Percentiles rank a stretch among this genome's conserved stretches.
These are phyloP conservation scores for Striga asiatica DNA, from an alignment of 257 asterid genomes.

Conservation along the genomic window DNA sequence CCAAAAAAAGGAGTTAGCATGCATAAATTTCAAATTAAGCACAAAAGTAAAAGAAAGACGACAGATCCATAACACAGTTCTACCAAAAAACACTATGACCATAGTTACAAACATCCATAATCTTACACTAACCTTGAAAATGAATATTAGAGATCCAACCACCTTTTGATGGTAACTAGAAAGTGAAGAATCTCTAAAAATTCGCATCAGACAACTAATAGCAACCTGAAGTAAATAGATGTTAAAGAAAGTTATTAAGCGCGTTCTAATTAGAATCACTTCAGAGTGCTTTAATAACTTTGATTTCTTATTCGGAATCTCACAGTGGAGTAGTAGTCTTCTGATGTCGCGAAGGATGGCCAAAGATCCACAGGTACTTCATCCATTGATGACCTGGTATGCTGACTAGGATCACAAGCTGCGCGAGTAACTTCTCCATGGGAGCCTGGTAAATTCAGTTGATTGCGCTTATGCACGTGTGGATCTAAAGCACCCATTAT, in stretches of 20 bases:
- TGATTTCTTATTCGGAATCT: constrained; percentile 25
- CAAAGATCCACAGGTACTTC: constrained; percentile 93
- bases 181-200: constrained; percentile 93
- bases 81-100: not conserved
- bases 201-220: constrained; percentile 90
- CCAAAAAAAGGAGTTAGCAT: constrained; percentile 17
- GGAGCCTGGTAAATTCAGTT: constrained; percentile 70
- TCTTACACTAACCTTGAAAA: constrained; percentile 69
- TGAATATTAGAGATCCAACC: constrained; percentile 95
- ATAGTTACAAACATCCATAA: constrained; percentile 1
- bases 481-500: constrained; percentile 99
- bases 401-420: constrained; percentile 83
- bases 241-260: constrained; percentile 6
- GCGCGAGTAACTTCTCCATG: constrained; percentile 87
- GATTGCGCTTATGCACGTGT: constrained; percentile 85
- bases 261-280: constrained; percentile 8
- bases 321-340: constrained; percentile 95
- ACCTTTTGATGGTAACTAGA: constrained; percentile 96
- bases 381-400: constrained; percentile 69
- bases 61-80: not conserved
- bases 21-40: constrained; percentile 9
- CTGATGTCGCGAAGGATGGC: constrained; percentile 98
- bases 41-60: constrained; percentile 8
- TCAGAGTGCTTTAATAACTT: constrained; percentile 5
- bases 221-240: constrained; percentile 66